Conservation (phyloP, 306 rosid genomes). For the Fragaria ananassa region DNA sequence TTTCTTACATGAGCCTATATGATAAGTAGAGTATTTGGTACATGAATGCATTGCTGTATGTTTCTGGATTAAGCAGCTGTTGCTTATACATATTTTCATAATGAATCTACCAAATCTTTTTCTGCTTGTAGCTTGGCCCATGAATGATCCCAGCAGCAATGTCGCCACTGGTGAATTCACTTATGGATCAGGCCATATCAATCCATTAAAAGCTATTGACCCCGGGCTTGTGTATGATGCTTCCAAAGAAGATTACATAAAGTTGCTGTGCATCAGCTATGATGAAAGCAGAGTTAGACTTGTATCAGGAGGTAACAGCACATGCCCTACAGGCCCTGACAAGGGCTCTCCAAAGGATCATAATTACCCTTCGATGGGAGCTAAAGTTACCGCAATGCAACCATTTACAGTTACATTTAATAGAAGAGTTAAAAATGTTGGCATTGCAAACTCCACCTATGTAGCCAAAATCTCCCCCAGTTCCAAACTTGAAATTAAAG, state of each 20-base stretch:
- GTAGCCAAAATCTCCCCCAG: conserved; percentile 6
- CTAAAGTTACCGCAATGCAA: conserved; percentile 1
- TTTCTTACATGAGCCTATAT: too few relatives aligned
- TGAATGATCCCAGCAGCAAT: not conserved
- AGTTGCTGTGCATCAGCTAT: conserved; percentile 23
- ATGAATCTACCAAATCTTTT: too few relatives aligned
- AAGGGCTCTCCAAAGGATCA: conserved; percentile 20
- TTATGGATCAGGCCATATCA: conserved; percentile 34
- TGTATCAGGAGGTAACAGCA: conserved; percentile 16
- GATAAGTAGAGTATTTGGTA: too few relatives aligned
- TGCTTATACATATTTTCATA: too few relatives aligned
- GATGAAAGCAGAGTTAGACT: conserved; percentile 4
- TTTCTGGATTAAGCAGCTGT: too few relatives aligned
- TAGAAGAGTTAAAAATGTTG: conserved; percentile 41
- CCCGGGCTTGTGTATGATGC: conserved; percentile 40
- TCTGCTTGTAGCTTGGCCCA: conserved; percentile 9
- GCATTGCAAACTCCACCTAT: conserved; percentile 27
- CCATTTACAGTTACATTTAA: conserved; percentile 12
- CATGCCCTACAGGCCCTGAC: not conserved
- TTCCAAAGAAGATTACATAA: conserved; percentile 24
- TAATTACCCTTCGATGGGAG: conserved; percentile 32
- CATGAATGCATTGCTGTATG: too few relatives aligned
- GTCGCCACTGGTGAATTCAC: conserved; percentile 24
- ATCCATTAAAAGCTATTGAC: conserved; percentile 24
- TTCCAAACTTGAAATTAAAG: conserved; percentile 12